A percentile compares a stretch with the other conserved stretches of the same genome.
Conservation (phyloP, 2,329 filamentous ascomycete species). For the Fusarium sp. region DNA sequence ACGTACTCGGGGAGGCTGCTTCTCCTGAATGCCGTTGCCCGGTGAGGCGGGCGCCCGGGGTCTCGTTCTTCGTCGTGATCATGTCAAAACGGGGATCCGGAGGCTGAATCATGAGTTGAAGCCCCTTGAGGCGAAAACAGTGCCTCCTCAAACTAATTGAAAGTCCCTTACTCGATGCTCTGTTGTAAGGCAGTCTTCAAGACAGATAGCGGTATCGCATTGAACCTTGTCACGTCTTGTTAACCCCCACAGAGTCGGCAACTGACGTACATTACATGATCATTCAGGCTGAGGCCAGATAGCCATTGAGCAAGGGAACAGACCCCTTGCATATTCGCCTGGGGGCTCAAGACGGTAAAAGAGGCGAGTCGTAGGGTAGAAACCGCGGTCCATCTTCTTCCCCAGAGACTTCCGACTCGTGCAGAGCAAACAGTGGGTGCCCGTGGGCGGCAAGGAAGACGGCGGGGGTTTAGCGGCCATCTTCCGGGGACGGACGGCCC, state of each 20-base stretch:
- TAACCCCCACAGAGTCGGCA: not conserved
- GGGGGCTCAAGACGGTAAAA: slow-evolving; percentile 5
- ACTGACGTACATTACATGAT: slow-evolving; percentile 14
- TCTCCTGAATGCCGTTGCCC: slow-evolving; percentile 10
- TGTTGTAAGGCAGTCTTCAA: not conserved
- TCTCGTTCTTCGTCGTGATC: not conserved
- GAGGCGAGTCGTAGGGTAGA: slow-evolving; percentile 13
- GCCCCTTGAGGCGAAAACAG: not conserved
- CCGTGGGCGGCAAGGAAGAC: slow-evolving; percentile 4
- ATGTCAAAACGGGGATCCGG: slow-evolving; percentile 3
- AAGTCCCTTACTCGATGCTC: not conserved
- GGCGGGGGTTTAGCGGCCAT: slow-evolving; percentile 10
- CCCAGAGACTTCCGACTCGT: slow-evolving; percentile 4
- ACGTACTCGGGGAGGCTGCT: slow-evolving; percentile 25
- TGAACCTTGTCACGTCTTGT: not conserved
- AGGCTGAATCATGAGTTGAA: slow-evolving; percentile 15
- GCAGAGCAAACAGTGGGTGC: not conserved
- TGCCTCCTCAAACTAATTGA: not conserved
- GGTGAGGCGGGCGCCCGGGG: slow-evolving; percentile 10
- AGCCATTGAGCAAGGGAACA: slow-evolving; percentile 9
- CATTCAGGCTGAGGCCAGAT: slow-evolving; percentile 13
- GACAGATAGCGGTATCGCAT: slow-evolving; percentile 2
- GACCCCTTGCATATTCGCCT: slow-evolving; percentile 21
- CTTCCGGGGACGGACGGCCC: slow-evolving; percentile 12
- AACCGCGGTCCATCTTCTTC: not conserved